Conservation (phyloP, 164 flowering plant species). For the Nelumbo lutea region DNA sequence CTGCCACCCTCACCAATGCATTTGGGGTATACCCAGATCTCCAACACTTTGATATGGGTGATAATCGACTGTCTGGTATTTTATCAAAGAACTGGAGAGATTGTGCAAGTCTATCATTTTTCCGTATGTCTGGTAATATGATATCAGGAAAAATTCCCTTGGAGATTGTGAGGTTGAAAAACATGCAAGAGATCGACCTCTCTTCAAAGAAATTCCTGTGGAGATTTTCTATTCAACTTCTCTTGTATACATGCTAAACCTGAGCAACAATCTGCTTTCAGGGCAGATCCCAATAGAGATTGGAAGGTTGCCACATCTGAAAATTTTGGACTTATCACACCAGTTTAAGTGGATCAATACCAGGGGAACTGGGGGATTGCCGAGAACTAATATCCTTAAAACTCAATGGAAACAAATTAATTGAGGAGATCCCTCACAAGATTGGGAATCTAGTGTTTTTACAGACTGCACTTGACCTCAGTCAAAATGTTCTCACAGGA, state of each 20-base stretch:
- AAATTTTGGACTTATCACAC: conserved; percentile 17
- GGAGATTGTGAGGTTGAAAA: conserved; percentile 9
- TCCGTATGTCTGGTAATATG: conserved; percentile 15
- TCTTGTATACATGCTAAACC: conserved; percentile 15
- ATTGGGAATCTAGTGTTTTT: conserved; percentile 19
- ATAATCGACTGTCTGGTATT: conserved; percentile 17
- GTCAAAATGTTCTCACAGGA: conserved; percentile 22
- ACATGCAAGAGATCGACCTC: conserved; percentile 15
- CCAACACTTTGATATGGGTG: conserved; percentile 15
- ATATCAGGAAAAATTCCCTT: conserved; percentile 23
- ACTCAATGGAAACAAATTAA: conserved; percentile 17
- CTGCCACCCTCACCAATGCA: conserved; percentile 4
- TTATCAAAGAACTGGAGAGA: conserved; percentile 20
- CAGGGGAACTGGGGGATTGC: conserved; percentile 21
- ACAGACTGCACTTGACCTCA: conserved; percentile 19
- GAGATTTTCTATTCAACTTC: conserved; percentile 13
- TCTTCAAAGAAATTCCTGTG: conserved; percentile 20
- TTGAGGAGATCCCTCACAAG: conserved; percentile 22
- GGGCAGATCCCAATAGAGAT: conserved; percentile 22
- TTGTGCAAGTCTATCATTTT: conserved; percentile 9
- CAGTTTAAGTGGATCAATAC: conserved; percentile 17
- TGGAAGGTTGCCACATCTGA: conserved; percentile 10
- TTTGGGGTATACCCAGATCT: conserved; percentile 27
- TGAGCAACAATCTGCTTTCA: conserved; percentile 24
- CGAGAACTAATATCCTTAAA: conserved; percentile 11